phyloP scores from a whole-genome alignment of 2,329 filamentous ascomycete genomes.

The Cryphonectria japonica region DNA sequence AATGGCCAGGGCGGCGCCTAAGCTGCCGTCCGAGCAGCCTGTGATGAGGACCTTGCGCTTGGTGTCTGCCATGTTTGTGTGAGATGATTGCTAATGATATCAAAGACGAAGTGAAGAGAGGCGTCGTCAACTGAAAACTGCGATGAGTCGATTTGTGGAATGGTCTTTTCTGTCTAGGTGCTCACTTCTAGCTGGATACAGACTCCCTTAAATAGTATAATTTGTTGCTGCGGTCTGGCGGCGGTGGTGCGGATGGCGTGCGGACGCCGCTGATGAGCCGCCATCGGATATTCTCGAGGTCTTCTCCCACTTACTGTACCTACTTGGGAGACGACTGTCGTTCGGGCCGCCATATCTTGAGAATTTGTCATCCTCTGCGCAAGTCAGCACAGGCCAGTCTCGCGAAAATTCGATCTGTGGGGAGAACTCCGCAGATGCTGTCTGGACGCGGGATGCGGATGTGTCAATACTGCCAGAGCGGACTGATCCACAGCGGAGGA shows the following conservation, averaged over 20 bases:
- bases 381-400: background rate
- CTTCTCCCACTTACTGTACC: background rate
- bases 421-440: background rate
- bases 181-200: background rate
- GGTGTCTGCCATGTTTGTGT: background rate
- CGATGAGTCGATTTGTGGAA: background rate
- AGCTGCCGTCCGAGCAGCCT: conserved; percentile 44
- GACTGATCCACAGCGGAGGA: background rate
- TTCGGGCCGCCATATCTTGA: background rate
- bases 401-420: background rate
- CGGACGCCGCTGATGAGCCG: background rate
- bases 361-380: background rate
- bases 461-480: background rate
- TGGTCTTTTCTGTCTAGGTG: background rate
- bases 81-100: background rate
- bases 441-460: background rate
- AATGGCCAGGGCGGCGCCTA: conserved; percentile 44
- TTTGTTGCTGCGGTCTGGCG: background rate
- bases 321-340: background rate
- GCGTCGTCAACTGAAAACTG: background rate
- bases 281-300: background rate
- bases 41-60: conserved; percentile 40
- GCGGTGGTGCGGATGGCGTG: background rate
- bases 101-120: background rate
- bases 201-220: background rate